Base-by-base conservation (phyloP, 169 alveolate species). In the Plasmodium yoelii region DNA sequence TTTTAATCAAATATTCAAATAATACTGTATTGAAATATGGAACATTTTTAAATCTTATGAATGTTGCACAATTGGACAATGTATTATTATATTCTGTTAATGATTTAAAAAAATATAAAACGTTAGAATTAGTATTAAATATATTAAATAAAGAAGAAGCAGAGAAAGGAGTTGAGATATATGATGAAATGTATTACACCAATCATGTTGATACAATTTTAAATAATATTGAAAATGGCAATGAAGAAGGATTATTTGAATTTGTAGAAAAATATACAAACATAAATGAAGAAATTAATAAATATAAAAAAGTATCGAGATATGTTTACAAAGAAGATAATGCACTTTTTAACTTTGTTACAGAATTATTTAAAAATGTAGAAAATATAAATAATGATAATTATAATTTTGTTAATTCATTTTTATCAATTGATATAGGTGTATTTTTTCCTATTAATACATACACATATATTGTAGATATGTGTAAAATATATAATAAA, bases 401-500 rank as follows among this genome's bases (percentile, higher is more conserved):
- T 70, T 70, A 70, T 53, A 86, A 86, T 44, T 86, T 86, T 86
- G 91, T 86, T n/a, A 86, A 68, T 42, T 69, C 91, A 13, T 86
- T 86, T 72, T 51, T 86, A 19, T 86, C 91, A 8, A 68, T 86
- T 51, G 91, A 86, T 72, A 59, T 86, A 24, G 51, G 87, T 18
- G 72, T 86, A 63, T 86, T 86, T 28, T 86, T 86, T 34, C 91
- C 91, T 19, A 70, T 86, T 22, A 86, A 86, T 34, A 70, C 91
- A 57, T 86, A 86, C 39, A 86, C 91, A 12, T 86, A 86, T 65
- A 86, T 86, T 59, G 68, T 77, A 2, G 91, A 86, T 51, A 86
- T 86, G 91, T 86, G 91, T 53, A 86, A 70, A 86, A 86, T 86
- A 86, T 86, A 86, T 73, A 86, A 86, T 47, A 86, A 86, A 42